Percentiles rank a stretch among this genome's conserved stretches.
Conservation (phyloP, 768 basidiomycete genomes). For the Russula brevipes region DNA sequence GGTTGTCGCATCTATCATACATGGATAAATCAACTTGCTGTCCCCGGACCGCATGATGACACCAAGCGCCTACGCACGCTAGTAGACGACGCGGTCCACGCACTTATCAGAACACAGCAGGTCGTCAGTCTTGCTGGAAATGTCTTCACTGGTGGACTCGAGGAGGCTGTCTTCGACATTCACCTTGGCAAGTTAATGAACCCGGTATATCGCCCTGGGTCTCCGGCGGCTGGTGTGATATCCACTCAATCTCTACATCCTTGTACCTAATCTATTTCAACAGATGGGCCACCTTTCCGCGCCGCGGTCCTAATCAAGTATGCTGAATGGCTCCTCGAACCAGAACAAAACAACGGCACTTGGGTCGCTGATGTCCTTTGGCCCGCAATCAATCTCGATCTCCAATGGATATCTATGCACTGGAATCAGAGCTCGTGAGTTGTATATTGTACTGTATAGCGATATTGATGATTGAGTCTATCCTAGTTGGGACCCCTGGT, state of each 20-base stretch:
- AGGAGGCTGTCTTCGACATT: constrained; percentile 10
- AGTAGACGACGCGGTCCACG: constrained; percentile 8
- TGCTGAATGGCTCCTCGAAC: constrained; percentile 16
- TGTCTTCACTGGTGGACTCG: constrained; percentile 15
- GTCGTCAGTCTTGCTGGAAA: constrained; percentile 16
- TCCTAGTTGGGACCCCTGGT: constrained; percentile 19
- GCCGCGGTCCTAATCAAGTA: constrained; percentile 13
- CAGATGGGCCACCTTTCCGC: constrained; percentile 15
- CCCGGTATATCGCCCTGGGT: neutral
- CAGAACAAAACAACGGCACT: constrained; percentile 12
- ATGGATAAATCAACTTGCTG: constrained; percentile 14
- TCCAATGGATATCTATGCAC: constrained; percentile 13
- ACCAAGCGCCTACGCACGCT: constrained; percentile 8
- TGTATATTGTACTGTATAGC: neutral
- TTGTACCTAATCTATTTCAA: neutral
- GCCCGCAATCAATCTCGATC: constrained; percentile 17
- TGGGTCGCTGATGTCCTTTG: constrained; percentile 11
- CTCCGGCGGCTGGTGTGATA: constrained; percentile 14
- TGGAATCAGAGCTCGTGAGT: constrained; percentile 22
- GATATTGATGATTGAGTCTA: neutral
- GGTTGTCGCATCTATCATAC: constrained; percentile 14
- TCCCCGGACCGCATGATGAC: neutral
- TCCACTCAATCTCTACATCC: neutral
- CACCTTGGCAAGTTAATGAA: constrained; percentile 2
- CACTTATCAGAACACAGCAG: constrained; percentile 13